Evolutionary conservation across 768 basidiomycete genomes (phyloP).

Genomic region (Mycena venus): DNA sequence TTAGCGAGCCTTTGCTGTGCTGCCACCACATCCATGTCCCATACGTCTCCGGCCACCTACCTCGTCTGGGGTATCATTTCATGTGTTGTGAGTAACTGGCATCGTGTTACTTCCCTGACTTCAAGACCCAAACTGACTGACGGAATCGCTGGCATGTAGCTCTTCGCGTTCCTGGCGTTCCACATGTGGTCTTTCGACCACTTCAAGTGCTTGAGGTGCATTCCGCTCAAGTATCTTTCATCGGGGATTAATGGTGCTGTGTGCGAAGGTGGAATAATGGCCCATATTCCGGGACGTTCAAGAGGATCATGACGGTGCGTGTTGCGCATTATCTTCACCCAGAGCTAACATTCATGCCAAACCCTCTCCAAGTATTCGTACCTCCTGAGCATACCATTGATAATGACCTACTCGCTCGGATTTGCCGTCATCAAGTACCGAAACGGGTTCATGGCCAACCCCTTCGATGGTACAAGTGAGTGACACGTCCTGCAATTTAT

Average conservation of each 20-base stretch:
- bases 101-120: no score
- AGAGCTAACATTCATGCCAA: no score
- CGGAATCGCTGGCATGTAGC: background rate
- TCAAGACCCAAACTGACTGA: background rate
- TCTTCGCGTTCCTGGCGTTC: background rate
- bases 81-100: no score
- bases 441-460: slow-evolving; percentile 74
- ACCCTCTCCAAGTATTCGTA: slow-evolving; percentile 93
- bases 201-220: background rate
- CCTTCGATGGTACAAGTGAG: slow-evolving; percentile 62
- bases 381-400: slow-evolving; percentile 70
- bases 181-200: background rate
- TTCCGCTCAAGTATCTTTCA: background rate
- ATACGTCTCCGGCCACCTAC: no score
- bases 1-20: no score
- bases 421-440: slow-evolving; percentile 80
- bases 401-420: slow-evolving; percentile 70
- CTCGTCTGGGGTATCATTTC: no score
- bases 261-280: background rate
- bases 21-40: no score
- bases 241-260: background rate
- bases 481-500: slow-evolving; percentile 23
- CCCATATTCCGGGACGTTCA: background rate
- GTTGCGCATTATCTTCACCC: no score
- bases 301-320: background rate